phyloP scores from a whole-genome alignment of 768 basidiomycete genomes.

The Pulveroboletus sp. region DNA sequence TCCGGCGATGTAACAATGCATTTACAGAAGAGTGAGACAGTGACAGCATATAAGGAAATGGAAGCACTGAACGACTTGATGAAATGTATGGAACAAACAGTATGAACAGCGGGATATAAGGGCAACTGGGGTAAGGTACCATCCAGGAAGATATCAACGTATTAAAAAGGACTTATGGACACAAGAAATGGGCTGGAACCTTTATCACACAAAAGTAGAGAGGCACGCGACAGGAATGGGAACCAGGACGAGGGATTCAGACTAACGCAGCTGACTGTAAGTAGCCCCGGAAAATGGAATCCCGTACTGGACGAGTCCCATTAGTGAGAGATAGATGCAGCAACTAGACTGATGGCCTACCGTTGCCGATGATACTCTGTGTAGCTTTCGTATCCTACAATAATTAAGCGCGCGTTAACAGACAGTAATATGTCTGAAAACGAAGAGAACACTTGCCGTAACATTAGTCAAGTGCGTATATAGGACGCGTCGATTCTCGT shows the following conservation, averaged over 20 bases:
- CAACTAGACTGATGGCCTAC: slow-evolving; percentile 36
- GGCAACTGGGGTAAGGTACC: too few relatives aligned
- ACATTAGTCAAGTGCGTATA: slow-evolving; percentile 82
- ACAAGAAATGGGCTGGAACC: slow-evolving; percentile 4
- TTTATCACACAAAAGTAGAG: neutral
- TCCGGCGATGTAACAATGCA: neutral
- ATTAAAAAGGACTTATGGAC: neutral
- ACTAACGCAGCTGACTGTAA: slow-evolving; percentile 69
- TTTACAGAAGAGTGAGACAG: neutral
- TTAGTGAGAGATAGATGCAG: slow-evolving; percentile 6
- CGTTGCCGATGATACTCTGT: slow-evolving; percentile 78
- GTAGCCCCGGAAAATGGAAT: slow-evolving; percentile 74
- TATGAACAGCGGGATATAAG: too few relatives aligned
- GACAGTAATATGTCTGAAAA: neutral
- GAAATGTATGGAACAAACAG: too few relatives aligned
- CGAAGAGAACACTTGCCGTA: slow-evolving; percentile 45
- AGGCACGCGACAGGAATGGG: neutral
- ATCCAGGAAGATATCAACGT: neutral
- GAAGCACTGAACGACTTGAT: slow-evolving; percentile 5
- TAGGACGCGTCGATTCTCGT: slow-evolving; percentile 74
- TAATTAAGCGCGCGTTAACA: slow-evolving; percentile 4
- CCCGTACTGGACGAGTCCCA: slow-evolving; percentile 47
- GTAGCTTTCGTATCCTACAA: slow-evolving; percentile 77
- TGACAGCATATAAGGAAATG: slow-evolving; percentile 1
- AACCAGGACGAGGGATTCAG: slow-evolving; percentile 27